phyloP scores from a whole-genome alignment of 352 stramenopile genomes.

The Halophytophthora batemanensis region DNA sequence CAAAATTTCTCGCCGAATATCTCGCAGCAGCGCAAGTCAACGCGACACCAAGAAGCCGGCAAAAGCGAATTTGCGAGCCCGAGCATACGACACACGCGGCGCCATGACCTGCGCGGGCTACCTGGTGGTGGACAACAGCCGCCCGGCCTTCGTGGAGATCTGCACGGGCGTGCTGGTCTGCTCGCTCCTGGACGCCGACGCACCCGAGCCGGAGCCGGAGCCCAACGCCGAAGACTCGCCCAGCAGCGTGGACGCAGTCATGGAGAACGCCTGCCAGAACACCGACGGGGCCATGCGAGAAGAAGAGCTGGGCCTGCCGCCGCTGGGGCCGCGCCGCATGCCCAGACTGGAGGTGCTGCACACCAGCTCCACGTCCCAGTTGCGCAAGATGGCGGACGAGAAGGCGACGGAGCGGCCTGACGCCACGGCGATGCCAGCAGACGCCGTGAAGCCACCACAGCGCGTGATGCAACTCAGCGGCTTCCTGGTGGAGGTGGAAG shows the following conservation, averaged over 20 bases:
- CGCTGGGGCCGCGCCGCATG: slow-evolving; percentile 49
- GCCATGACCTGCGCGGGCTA: slow-evolving; percentile 68
- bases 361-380: slow-evolving; percentile 8
- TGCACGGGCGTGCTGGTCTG: slow-evolving; percentile 50
- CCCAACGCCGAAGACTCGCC: not conserved
- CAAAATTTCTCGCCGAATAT: too few relatives aligned
- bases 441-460: slow-evolving; percentile 13
- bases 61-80: too few relatives aligned
- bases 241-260: not conserved
- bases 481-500: slow-evolving; percentile 54
- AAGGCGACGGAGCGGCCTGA: slow-evolving; percentile 18
- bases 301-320: slow-evolving; percentile 25
- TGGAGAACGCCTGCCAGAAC: not conserved
- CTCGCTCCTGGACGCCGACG: slow-evolving; percentile 12
- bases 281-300: not conserved
- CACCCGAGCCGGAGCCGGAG: not conserved
- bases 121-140: slow-evolving; percentile 56
- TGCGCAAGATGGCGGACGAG: slow-evolving; percentile 29
- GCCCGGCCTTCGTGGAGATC: slow-evolving; percentile 60
- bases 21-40: too few relatives aligned
- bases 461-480: slow-evolving; percentile 62
- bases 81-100: not conserved
- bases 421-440: slow-evolving; percentile 17
- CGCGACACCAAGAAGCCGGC: too few relatives aligned
- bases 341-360: slow-evolving; percentile 20